Evolutionary conservation across 2,329 filamentous ascomycete species (phyloP).

Genomic region (Fusarium pseudocircinatum): DNA sequence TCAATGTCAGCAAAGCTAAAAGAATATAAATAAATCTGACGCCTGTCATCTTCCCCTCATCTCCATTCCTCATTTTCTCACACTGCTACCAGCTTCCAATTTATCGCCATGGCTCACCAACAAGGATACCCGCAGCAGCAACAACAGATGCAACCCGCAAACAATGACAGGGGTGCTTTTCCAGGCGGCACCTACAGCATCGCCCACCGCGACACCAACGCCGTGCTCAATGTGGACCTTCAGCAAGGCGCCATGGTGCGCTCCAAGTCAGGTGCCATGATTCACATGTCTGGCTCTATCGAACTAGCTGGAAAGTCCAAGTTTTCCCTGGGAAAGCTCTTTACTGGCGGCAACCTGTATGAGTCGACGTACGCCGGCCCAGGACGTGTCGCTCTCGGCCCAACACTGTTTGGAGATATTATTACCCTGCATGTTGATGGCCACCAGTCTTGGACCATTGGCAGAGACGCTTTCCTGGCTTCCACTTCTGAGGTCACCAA

Average conservation of each 20-base stretch:
- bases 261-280: neutral
- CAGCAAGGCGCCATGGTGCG: neutral
- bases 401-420: neutral
- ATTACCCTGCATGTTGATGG: neutral
- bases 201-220: neutral
- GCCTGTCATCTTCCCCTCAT: neutral
- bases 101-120: neutral
- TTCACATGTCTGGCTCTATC: neutral
- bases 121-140: neutral
- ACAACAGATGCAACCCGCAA: rapidly evolving
- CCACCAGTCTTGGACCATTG: neutral
- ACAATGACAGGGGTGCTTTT: neutral
- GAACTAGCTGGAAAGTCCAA: neutral
- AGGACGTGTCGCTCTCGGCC: neutral
- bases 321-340: neutral
- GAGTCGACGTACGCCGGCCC: neutral
- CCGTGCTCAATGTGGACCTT: neutral
- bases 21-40: neutral
- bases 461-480: neutral
- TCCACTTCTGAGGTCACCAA: neutral
- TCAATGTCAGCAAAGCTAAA: neutral
- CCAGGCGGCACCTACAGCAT: neutral
- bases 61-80: neutral
- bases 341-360: neutral
- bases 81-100: no score